These are phyloP conservation scores for Ascochyta lentis DNA, from an alignment of 2,329 filamentous ascomycete species.

Conservation along the genomic window DNA sequence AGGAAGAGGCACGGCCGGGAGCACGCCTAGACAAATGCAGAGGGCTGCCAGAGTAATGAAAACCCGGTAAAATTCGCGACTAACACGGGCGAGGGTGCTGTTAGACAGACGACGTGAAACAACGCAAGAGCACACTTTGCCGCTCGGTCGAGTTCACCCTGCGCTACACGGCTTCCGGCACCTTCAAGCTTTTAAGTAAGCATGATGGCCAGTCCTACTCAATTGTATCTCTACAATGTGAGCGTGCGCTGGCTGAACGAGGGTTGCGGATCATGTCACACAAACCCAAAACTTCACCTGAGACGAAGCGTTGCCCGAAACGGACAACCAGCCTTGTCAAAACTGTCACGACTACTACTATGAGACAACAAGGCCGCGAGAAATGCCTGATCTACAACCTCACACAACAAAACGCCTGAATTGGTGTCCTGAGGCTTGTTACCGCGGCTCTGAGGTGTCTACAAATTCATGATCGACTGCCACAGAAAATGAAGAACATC, in stretches of 20 bases:
- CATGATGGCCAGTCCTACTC: neutral
- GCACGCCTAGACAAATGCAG: slow-evolving; percentile 9
- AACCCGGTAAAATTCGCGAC: too few relatives aligned
- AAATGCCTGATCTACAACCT: slow-evolving; percentile 22
- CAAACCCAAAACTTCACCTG: slow-evolving; percentile 14
- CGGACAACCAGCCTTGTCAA: slow-evolving; percentile 20
- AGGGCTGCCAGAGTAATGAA: neutral
- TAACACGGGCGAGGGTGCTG: neutral
- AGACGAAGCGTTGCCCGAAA: slow-evolving; percentile 14
- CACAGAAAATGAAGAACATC: neutral
- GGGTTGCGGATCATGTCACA: slow-evolving; percentile 8
- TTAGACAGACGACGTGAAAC: neutral
- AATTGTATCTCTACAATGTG: neutral
- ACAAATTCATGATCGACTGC: slow-evolving; percentile 6
- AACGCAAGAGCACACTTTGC: neutral
- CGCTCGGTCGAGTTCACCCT: neutral
- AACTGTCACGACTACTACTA: slow-evolving; percentile 11
- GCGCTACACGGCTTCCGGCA: neutral
- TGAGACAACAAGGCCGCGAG: slow-evolving; percentile 20
- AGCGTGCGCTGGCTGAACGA: neutral
- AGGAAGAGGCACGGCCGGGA: slow-evolving; percentile 69
- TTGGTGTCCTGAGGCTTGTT: slow-evolving; percentile 1
- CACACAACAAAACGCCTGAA: slow-evolving; percentile 17
- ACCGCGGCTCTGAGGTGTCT: slow-evolving; percentile 10
- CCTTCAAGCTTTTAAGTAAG: neutral